A percentile compares a stretch with the other conserved stretches of the same genome.
phyloP scores from a whole-genome alignment of 2,329 filamentous ascomycete species.

The Mycosphaerella sp. region DNA sequence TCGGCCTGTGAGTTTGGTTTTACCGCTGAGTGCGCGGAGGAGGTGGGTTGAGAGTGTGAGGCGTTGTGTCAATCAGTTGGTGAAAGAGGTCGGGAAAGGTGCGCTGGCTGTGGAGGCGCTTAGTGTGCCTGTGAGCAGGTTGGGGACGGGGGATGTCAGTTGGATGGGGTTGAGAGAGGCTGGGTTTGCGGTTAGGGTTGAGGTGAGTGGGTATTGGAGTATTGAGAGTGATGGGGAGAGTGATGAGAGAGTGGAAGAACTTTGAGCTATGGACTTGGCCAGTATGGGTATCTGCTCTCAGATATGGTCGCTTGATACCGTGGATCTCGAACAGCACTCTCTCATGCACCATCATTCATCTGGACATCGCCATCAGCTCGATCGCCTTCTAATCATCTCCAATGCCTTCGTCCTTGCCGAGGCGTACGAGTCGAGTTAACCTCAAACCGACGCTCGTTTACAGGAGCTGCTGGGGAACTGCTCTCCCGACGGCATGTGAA shows the following conservation, averaged over 20 bases:
- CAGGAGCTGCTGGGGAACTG: too few species aligned
- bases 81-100: slow-evolving; percentile 14
- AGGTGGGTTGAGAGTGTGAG: slow-evolving; percentile 15
- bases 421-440: too few species aligned
- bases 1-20: slow-evolving; percentile 14
- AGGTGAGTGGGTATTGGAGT: neutral
- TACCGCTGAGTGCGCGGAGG: slow-evolving; percentile 8
- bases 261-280: too few species aligned
- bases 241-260: neutral
- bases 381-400: too few species aligned
- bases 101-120: slow-evolving; percentile 15
- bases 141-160: neutral
- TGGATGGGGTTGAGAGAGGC: slow-evolving; percentile 12
- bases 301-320: too few species aligned
- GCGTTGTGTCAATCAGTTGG: slow-evolving; percentile 14
- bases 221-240: neutral
- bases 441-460: too few species aligned
- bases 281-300: too few species aligned
- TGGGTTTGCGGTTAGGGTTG: neutral
- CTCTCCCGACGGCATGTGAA: too few species aligned
- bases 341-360: too few species aligned
- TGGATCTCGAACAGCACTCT: too few species aligned
- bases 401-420: too few species aligned
- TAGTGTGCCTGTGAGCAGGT: slow-evolving; percentile 15
- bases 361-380: too few species aligned